These are phyloP conservation scores for Angophora floribunda DNA, from an alignment of 345 rosid genomes.

Conservation along the genomic window DNA sequence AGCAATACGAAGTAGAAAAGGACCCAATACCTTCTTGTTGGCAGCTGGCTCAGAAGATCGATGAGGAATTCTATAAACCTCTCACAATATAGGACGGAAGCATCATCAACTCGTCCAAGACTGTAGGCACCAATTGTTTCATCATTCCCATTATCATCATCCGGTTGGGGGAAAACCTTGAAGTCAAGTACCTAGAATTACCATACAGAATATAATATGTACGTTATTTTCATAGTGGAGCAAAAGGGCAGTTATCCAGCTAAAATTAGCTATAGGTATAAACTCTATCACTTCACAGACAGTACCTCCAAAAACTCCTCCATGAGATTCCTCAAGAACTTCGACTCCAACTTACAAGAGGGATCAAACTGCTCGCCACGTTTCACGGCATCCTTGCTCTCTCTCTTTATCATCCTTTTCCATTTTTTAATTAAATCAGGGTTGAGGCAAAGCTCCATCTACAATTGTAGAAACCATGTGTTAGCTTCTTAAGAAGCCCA, in stretches of 20 bases:
- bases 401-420: conserved; percentile 74
- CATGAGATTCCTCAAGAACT: conserved; percentile 72
- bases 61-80: conserved; percentile 98
- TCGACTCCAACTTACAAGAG: conserved; percentile 50
- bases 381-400: conserved; percentile 56
- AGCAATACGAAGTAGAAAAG: neutral
- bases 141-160: conserved; percentile 13
- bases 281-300: neutral
- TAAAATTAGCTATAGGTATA: neutral
- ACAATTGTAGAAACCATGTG: neutral
- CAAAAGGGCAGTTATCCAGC: neutral
- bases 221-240: neutral
- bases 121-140: conserved; percentile 22
- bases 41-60: conserved; percentile 92
- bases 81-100: conserved; percentile 82
- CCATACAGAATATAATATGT: neutral
- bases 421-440: conserved; percentile 82
- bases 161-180: conserved; percentile 40
- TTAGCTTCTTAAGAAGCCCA: neutral
- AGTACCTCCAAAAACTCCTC: conserved; percentile 88
- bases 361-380: conserved; percentile 55
- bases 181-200: conserved; percentile 58
- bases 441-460: conserved; percentile 95
- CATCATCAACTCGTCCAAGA: conserved; percentile 47
- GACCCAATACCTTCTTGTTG: conserved; percentile 78